These are phyloP conservation scores for Cudoniella acicularis DNA, from an alignment of 495 filamentous ascomycete species.

Conservation along the genomic window DNA sequence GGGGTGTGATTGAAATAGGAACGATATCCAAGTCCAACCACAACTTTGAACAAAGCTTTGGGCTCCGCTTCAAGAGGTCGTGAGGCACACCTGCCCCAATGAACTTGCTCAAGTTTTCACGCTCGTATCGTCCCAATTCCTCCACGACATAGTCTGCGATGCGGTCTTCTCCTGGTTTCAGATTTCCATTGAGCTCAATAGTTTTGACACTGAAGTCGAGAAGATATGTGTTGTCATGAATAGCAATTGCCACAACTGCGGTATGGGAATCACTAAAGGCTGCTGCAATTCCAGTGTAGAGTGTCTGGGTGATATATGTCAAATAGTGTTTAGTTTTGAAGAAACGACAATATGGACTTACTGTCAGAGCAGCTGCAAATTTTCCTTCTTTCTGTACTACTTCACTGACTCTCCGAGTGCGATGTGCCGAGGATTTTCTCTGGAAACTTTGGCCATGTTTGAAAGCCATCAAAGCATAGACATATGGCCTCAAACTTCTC, in stretches of 20 bases:
- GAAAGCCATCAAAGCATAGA: conserved; percentile 34
- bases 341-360: conserved; percentile 26
- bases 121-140: conserved; percentile 52
- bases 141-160: conserved; percentile 53
- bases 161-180: conserved; percentile 33
- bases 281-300: conserved; percentile 61
- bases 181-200: conserved; percentile 35
- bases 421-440: conserved; percentile 40
- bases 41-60: conserved; percentile 64
- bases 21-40: conserved; percentile 80
- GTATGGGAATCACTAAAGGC: conserved; percentile 45
- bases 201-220: conserved; percentile 68
- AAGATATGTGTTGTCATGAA: conserved; percentile 76
- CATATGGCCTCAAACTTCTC: conserved; percentile 18
- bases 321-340: conserved; percentile 14
- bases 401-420: conserved; percentile 41
- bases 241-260: conserved; percentile 59
- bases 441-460: conserved; percentile 37
- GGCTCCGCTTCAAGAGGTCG: conserved; percentile 47
- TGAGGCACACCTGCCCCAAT: conserved; percentile 58
- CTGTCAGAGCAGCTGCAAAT: conserved; percentile 60
- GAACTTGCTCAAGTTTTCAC: conserved; percentile 63
- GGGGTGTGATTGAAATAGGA: conserved; percentile 53
- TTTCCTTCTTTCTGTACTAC: conserved; percentile 41
- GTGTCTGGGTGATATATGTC: conserved; percentile 40